These are phyloP conservation scores for Syzygium malaccense DNA, from an alignment of 441 rosid genomes.

Conservation along the genomic window DNA sequence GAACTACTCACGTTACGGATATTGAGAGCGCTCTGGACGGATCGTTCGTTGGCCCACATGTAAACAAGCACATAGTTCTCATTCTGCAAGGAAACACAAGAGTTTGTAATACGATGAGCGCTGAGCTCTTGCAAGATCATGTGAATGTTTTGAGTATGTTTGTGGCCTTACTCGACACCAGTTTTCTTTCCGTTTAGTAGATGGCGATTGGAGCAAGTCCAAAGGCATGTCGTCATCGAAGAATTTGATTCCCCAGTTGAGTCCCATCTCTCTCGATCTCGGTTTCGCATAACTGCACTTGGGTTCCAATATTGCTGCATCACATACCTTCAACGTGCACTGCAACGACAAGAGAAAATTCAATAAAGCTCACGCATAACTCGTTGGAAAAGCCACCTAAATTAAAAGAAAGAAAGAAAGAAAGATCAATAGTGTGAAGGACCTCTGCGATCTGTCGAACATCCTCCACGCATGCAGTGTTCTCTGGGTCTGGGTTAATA, in stretches of 20 bases:
- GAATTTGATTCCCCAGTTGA: neutral
- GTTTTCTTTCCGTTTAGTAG: neutral
- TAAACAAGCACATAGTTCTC: conserved; percentile 4
- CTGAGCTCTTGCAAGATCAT: neutral
- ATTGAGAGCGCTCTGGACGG: conserved; percentile 24
- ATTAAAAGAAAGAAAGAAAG: neutral
- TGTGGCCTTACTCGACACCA: conserved; percentile 26
- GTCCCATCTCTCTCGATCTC: neutral
- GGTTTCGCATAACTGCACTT: conserved; percentile 1
- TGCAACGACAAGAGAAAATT: neutral
- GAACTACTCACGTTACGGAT: conserved; percentile 19
- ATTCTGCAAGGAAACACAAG: neutral
- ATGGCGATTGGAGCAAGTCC: neutral
- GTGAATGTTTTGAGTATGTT: neutral
- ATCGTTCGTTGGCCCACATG: conserved; percentile 21
- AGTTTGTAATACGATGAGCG: too few species aligned
- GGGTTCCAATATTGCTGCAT: conserved; percentile 16
- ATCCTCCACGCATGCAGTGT: conserved; percentile 8
- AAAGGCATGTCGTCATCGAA: neutral
- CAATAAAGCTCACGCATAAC: too few species aligned
- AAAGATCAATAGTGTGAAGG: neutral
- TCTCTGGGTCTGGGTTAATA: conserved; percentile 3
- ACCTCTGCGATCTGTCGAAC: conserved; percentile 15
- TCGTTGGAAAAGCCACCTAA: accelerated
- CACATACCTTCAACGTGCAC: conserved; percentile 10